Conservation (phyloP, 1,284 basidiomycete genomes). For the Ustilago nuda region DNA sequence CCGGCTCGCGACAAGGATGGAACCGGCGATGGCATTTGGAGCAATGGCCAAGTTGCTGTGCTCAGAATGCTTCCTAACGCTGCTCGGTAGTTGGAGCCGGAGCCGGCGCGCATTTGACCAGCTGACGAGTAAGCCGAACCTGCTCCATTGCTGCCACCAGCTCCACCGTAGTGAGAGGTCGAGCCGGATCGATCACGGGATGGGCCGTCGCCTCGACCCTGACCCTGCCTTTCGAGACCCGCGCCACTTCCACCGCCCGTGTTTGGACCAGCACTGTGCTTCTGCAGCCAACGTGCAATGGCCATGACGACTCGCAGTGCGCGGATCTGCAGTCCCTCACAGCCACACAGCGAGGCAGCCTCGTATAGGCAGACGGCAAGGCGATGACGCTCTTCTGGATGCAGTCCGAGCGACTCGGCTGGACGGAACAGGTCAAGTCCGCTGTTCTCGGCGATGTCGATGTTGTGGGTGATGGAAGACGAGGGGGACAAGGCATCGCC, state of each 20-base stretch:
- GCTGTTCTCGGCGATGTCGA: slow-evolving; percentile 29
- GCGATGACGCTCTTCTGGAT: slow-evolving; percentile 77
- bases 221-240: slow-evolving; percentile 28
- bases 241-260: slow-evolving; percentile 29
- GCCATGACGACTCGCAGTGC: slow-evolving; percentile 61
- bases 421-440: slow-evolving; percentile 61
- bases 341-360: slow-evolving; percentile 88
- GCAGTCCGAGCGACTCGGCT: slow-evolving; percentile 43
- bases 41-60: slow-evolving; percentile 22
- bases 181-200: slow-evolving; percentile 41
- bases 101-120: slow-evolving; percentile 18
- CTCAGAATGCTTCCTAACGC: slow-evolving; percentile 16
- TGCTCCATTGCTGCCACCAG: slow-evolving; percentile 26
- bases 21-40: slow-evolving; percentile 42
- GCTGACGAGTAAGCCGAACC: slow-evolving; percentile 9
- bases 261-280: slow-evolving; percentile 35
- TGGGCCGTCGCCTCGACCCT: slow-evolving; percentile 34
- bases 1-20: slow-evolving; percentile 47
- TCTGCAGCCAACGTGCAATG: slow-evolving; percentile 54
- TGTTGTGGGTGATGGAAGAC: slow-evolving; percentile 22
- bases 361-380: slow-evolving; percentile 91
- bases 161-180: slow-evolving; percentile 19
- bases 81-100: slow-evolving; percentile 21
- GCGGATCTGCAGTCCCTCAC: slow-evolving; percentile 87
- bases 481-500: slow-evolving; percentile 34